Evolutionary conservation across 768 basidiomycete species (phyloP), one percentile per base, ranked within the genome.

Genomic region (Trametes cingulata): DNA sequence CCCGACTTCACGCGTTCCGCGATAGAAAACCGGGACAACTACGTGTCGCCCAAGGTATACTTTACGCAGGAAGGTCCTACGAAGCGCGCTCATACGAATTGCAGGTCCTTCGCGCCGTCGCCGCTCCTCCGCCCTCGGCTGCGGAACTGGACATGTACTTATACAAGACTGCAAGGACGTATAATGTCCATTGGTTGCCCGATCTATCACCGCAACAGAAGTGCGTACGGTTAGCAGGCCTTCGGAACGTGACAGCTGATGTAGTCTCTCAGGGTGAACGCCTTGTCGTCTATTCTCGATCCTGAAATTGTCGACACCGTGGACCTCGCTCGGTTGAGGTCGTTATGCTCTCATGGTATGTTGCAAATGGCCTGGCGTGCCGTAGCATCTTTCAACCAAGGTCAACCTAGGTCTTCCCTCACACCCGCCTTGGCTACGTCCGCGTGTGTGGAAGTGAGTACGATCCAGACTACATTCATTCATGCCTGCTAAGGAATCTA

Each of bases 401-500:
- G 19, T 47, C 12, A 17, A 29, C 61, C 10, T 33, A 91, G 90
- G 90, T 58, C 81, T 91, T 46, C 87, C 90, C 49, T 83, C 88
- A 64, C 80, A 87, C 65, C 90, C 90, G 42, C 74, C 80, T 5
- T 91, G 89, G 88, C 76, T 91, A 63, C 81, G 90, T 41, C 87
- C 90, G 27, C 80, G 87, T 42, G 78, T 89, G 66, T 92, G 90
- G 90, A 89, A 83, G 90, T 89, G 62, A 70, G 85, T 74, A 29
- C 7, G 39, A 15, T 25, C 41, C 43, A 35, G 22, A 39, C 19
- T 48, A 12, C 22, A 43, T 56, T 15, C 39, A 37, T 35, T 14
- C 29, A 56, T 58, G 46, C 27, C 27, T 43, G n/a, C 58, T 41
- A 62, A 55, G 63, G 0, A 29, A 19, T 39, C 90, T 87, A 67